These are phyloP conservation scores for Beta macrorhiza DNA, from an alignment of 179 eudicot genomes.

Conservation along the genomic window DNA sequence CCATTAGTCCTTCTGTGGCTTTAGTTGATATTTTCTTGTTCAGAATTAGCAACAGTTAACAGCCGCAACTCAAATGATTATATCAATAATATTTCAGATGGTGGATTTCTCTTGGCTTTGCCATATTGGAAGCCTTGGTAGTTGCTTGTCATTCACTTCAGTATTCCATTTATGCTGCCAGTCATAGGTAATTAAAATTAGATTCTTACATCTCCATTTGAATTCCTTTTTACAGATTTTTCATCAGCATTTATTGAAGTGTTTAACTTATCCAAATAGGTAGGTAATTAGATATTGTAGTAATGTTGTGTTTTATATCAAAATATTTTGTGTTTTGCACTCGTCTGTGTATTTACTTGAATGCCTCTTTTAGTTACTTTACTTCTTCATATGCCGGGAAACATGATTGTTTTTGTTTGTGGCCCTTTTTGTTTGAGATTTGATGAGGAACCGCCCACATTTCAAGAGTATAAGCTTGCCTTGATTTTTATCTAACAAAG, in stretches of 20 bases:
- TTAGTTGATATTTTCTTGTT: conserved; percentile 9
- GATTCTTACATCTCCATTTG: conserved; percentile 8
- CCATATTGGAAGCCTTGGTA: conserved; percentile 73
- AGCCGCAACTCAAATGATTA: conserved; percentile 24
- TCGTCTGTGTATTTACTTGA: background rate
- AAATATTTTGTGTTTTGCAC: background rate
- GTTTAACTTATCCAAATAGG: background rate
- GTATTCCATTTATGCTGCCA: conserved; percentile 79
- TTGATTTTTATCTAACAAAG: background rate
- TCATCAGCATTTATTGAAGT: background rate
- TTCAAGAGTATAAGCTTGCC: background rate
- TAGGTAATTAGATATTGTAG: background rate
- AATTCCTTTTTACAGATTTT: background rate
- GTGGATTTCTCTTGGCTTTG: conserved; percentile 94
- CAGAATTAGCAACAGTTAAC: conserved; percentile 11
- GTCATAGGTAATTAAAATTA: conserved; percentile 51
- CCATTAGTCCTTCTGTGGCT: conserved; percentile 13
- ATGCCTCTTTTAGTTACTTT: background rate
- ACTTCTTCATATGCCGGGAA: background rate
- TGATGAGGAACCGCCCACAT: background rate
- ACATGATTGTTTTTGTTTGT: background rate
- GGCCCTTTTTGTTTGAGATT: background rate
- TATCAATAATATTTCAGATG: conserved; percentile 53
- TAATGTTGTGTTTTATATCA: background rate
- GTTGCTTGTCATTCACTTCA: conserved; percentile 85